Evolutionary conservation across 2,329 filamentous ascomycete genomes (phyloP).

Genomic region (Myriosclerotinia scirpicola): DNA sequence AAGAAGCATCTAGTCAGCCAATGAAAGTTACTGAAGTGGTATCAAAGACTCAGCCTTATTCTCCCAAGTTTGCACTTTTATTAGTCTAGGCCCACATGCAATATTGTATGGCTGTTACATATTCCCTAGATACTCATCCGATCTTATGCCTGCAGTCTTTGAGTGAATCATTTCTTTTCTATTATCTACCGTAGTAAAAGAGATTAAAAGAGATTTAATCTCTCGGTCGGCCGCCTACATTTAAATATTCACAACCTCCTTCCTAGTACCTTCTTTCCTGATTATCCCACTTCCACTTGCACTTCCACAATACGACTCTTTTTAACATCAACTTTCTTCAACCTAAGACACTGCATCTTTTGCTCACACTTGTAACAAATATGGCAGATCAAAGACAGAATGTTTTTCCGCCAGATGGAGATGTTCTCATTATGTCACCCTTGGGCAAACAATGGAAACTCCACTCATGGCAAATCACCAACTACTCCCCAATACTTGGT

Average conservation of each 20-base stretch:
- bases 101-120: not conserved
- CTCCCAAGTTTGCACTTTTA: not conserved
- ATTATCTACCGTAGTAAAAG: not conserved
- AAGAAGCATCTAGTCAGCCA: not conserved
- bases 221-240: not conserved
- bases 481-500: conserved; percentile 28
- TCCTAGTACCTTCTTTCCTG: not conserved
- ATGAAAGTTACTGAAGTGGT: not conserved
- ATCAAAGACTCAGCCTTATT: not conserved
- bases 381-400: conserved; percentile 13
- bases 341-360: not conserved
- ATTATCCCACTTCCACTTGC: not conserved
- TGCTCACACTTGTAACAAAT: not conserved
- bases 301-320: not conserved
- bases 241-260: not conserved
- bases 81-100: not conserved
- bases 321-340: not conserved
- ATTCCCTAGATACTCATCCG: not conserved
- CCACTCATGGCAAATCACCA: conserved; percentile 29
- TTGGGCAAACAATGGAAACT: conserved; percentile 36
- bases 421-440: conserved; percentile 35
- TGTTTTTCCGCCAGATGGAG: conserved; percentile 30
- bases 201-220: not conserved
- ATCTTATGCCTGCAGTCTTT: not conserved
- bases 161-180: not conserved